Evolutionary conservation across 768 basidiomycete species (phyloP).

Genomic region (Trametes villosa): DNA sequence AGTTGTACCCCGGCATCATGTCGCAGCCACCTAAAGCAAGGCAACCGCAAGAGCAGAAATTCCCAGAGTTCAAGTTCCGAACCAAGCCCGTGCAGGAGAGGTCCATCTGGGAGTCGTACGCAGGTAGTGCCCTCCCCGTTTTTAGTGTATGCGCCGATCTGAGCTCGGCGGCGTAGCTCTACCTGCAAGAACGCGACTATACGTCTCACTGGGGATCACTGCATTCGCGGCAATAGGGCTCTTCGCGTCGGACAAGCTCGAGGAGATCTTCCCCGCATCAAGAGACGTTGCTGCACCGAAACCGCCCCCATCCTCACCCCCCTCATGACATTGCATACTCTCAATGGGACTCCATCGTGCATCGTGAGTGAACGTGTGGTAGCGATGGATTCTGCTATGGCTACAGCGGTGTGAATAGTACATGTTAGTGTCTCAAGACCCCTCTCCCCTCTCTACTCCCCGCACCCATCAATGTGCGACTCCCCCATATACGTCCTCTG

Average conservation of each 20-base stretch:
- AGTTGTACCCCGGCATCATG: neutral
- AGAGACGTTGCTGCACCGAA: neutral
- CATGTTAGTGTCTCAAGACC: slow-evolving; percentile 4
- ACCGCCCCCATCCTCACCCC: neutral
- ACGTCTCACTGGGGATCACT: slow-evolving; percentile 37
- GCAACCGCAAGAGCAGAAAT: neutral
- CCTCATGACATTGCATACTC: neutral
- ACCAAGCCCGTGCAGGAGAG: slow-evolving; percentile 28
- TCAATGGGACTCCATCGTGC: no score
- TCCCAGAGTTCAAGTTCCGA: slow-evolving; percentile 25
- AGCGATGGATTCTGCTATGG: slow-evolving; percentile 7
- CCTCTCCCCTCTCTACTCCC: neutral
- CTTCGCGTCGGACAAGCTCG: slow-evolving; percentile 36
- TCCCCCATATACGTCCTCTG: slow-evolving; percentile 24
- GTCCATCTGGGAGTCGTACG: slow-evolving; percentile 33
- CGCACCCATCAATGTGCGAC: slow-evolving; percentile 15
- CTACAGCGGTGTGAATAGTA: slow-evolving; percentile 20
- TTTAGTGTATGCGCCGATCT: neutral
- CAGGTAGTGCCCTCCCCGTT: slow-evolving; percentile 20
- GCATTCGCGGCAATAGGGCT: slow-evolving; percentile 37
- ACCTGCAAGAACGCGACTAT: slow-evolving; percentile 38
- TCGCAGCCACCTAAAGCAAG: slow-evolving; percentile 16
- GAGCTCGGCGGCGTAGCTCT: slow-evolving; percentile 27
- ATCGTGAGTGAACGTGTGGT: slow-evolving; percentile 11
- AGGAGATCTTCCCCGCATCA: slow-evolving; percentile 29